Evolutionary conservation across 2,329 filamentous ascomycete species (phyloP), one percentile per base, ranked within the genome.

Genomic region (Lachnum nothofagi): DNA sequence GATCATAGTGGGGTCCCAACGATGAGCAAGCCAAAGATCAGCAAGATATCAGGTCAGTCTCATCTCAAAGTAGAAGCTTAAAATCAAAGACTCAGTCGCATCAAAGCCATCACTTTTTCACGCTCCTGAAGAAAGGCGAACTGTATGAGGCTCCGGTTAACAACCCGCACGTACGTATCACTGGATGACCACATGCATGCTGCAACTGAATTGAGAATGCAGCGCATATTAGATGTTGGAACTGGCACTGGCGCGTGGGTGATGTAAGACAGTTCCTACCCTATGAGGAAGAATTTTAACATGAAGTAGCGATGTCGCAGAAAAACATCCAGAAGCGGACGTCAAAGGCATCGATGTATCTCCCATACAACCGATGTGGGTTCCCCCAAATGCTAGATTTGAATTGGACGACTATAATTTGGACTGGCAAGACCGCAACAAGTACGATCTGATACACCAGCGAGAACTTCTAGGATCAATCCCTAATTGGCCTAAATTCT

Each of bases 321-420:
- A 76, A 46, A 64, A 69, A 45, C 68, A 65, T 45, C 65, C 68
- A 4, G 68, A 57, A 62, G 70, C 43, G 66, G 75, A 68, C 63
- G 66, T 76, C 67, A 72, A 68, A 22, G 78, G 77, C 6, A 71
- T 76, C 14, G 78, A 81, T 54, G 70, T 82, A 2, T 77, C 74
- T 3, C 76, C 77, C 2, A 78, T 80, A 38, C 77, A 81, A 59
- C 76, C 76, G 4, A 69, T 68, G 12, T 74, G 73, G 65, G 73
- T 82, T 5, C 79, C 80, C 0, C 68, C 72, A 29, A 85, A 85
- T 56, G 77, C 80, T 53, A 72, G 75, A 46, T 85, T 85, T 56
- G 72, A 82, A 42, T 73, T 85, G 38, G 82, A 85, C 59, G 81
- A 86, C 59, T 77, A 76, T 41, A 78, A 80, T 33, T 48, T 60